Percentiles rank a stretch among this genome's conserved stretches.
These are phyloP conservation scores for Suillus variegatus DNA, from an alignment of 768 basidiomycete genomes.

Conservation along the genomic window DNA sequence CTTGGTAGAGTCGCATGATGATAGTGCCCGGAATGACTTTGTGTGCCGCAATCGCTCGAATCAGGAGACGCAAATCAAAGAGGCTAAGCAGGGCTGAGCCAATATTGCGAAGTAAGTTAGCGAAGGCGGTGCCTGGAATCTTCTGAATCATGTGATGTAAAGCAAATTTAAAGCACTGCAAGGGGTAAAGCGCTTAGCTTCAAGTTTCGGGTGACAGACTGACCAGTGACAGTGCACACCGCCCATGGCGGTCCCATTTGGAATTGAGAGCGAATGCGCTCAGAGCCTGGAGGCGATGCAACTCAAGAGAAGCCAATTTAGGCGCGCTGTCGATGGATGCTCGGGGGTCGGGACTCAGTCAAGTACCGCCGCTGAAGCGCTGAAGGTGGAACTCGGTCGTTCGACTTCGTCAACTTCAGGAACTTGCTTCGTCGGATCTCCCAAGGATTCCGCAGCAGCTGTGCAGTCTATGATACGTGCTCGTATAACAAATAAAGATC, in stretches of 20 bases:
- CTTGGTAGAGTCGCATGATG: background rate
- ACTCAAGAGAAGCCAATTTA: background rate
- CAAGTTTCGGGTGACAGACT: background rate
- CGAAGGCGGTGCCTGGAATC: background rate
- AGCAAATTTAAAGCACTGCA: background rate
- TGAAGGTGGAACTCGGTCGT: no score
- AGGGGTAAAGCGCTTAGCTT: background rate
- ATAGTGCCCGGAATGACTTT: background rate
- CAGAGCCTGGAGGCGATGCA: background rate
- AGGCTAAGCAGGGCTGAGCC: background rate
- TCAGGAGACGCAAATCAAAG: background rate
- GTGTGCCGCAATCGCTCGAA: background rate
- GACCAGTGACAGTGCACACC: background rate
- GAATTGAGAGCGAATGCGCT: background rate
- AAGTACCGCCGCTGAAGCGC: no score
- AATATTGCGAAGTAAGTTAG: background rate
- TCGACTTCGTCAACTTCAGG: background rate
- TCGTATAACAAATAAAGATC: background rate
- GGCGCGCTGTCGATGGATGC: background rate
- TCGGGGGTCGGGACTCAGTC: background rate
- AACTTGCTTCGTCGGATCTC: no score
- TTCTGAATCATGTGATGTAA: background rate
- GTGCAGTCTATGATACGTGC: background rate
- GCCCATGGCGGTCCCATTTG: background rate
- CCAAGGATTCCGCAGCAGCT: no score